Percentiles rank a stretch among this genome's conserved stretches.
Conservation (phyloP, 331 rosid species). For the Stylosanthes scabra region DNA sequence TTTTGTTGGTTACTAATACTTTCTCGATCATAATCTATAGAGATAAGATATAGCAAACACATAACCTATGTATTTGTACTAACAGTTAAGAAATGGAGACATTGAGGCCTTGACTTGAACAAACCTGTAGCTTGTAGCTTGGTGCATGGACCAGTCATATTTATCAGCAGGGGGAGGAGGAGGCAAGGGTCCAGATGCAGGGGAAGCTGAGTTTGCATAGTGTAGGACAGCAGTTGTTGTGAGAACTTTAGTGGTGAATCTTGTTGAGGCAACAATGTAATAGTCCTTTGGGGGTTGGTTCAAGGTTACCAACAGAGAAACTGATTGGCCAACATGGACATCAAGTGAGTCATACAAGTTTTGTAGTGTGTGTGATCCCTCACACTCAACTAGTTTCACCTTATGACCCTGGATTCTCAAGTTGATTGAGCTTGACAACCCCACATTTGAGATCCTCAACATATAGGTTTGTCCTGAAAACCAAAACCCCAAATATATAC, state of each 20-base stretch:
- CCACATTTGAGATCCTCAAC: conserved; percentile 95
- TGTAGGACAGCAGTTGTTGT: conserved; percentile 72
- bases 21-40: too few species aligned
- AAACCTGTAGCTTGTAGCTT: conserved; percentile 90
- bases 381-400: conserved; percentile 84
- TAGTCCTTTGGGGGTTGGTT: conserved; percentile 84
- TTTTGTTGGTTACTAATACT: too few species aligned
- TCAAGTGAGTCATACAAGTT: conserved; percentile 86
- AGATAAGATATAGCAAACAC: conserved; percentile 13
- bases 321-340: conserved; percentile 94
- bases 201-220: conserved; percentile 72
- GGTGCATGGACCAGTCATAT: conserved; percentile 82
- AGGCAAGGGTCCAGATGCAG: conserved; percentile 77
- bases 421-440: conserved; percentile 81
- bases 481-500: neutral
- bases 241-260: conserved; percentile 68
- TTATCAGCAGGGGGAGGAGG: conserved; percentile 69
- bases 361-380: conserved; percentile 92
- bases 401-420: conserved; percentile 87
- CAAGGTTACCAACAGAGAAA: conserved; percentile 78
- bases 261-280: conserved; percentile 86
- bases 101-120: neutral
- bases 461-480: conserved; percentile 91
- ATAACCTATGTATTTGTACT: too few species aligned
- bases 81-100: too few species aligned